Evolutionary conservation across 176 grass and related monocot species (phyloP), one percentile per base, ranked within the genome.

Genomic region (Luzula sylvatica): DNA sequence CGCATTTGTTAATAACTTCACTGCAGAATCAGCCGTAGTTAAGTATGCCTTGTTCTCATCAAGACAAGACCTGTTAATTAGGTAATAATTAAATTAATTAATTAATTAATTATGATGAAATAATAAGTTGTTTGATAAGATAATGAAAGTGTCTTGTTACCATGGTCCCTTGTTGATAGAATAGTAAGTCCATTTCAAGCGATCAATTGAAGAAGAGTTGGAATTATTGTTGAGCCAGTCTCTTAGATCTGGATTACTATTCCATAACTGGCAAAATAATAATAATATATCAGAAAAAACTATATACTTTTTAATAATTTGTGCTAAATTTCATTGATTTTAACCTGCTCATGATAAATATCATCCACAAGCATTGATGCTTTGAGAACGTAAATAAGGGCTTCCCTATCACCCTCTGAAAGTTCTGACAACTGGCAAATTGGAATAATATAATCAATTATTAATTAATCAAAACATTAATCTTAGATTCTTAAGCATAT

Each of bases 141-240:
- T 23, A 20, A 56, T 53, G 50, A 50, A 69, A 19, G 75, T 46
- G 30, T 4, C 21, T 55, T 53, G 61, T 88, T 85, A 95, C 89
- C 89, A 95, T 62, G 89, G 83, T 59, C 83, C 82, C 62, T 88
- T 95, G 57, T 95, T 95, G 70, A 95, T 95, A 38, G 80, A 78
- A 80, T 78, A 88, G 71, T 95, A 95, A 11, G 61, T 23, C 83
- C 83, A 95, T 69, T 95, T 95, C 67, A 95, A 69, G 25, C 20
- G 65, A 85, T 84, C 73, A 45, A 88, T 53, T 19, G 63, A 49
- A 67, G 89, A 95, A 41, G 61, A 70, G 43, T 72, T 73, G 11
- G 83, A 80, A 30, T 20, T 70, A 56, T 67, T 62, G 75, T 85
- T 95, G 23, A 88, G 54, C 83, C 83, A 95, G 27, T 95, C 83